Percentiles rank a stretch among this genome's conserved stretches.
These are phyloP conservation scores for Boletellus sp. DNA, from an alignment of 768 basidiomycete species.

Conservation along the genomic window DNA sequence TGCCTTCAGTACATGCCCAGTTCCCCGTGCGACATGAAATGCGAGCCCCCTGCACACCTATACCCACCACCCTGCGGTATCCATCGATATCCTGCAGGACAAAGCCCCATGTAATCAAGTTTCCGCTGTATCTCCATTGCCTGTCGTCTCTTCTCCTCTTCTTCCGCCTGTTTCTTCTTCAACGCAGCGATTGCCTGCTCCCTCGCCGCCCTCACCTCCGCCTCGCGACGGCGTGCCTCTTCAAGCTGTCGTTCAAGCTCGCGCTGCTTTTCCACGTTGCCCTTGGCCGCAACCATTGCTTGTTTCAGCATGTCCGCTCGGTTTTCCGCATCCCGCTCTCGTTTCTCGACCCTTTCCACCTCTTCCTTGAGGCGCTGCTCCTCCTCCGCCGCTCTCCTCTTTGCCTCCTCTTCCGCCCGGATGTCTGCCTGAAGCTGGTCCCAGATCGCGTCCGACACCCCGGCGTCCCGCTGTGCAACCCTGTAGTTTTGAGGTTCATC, in stretches of 20 bases:
- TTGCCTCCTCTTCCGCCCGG: conserved; percentile 22
- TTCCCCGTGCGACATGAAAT: conserved; percentile 33
- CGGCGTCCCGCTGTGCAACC: conserved; percentile 41
- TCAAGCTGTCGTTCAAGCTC: conserved; percentile 29
- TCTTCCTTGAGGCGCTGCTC: conserved; percentile 19
- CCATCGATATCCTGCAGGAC: conserved; percentile 45
- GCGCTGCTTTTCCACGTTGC: conserved; percentile 14
- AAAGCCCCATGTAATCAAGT: conserved; percentile 47
- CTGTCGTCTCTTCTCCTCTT: conserved; percentile 30
- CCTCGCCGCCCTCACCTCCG: conserved; percentile 23
- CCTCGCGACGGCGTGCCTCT: conserved; percentile 28
- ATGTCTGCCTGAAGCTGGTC: conserved; percentile 41
- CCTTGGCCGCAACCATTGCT: conserved; percentile 20
- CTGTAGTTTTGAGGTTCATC: conserved; percentile 7
- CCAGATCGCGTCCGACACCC: conserved; percentile 55
- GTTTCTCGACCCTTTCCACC: conserved; percentile 10
- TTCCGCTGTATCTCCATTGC: conserved; percentile 38
- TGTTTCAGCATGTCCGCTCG: conserved; percentile 6
- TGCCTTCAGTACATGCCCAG: conserved; percentile 2
- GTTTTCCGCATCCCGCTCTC: conserved; percentile 3
- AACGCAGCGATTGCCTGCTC: conserved; percentile 26
- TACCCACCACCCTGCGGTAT: conserved; percentile 40
- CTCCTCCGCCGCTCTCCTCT: conserved; percentile 17
- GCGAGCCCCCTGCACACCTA: conserved; percentile 44
- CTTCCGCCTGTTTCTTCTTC: conserved; percentile 35